Base-by-base conservation (phyloP, 139 green algal genomes). In the Penium margaritaceum region DNA sequence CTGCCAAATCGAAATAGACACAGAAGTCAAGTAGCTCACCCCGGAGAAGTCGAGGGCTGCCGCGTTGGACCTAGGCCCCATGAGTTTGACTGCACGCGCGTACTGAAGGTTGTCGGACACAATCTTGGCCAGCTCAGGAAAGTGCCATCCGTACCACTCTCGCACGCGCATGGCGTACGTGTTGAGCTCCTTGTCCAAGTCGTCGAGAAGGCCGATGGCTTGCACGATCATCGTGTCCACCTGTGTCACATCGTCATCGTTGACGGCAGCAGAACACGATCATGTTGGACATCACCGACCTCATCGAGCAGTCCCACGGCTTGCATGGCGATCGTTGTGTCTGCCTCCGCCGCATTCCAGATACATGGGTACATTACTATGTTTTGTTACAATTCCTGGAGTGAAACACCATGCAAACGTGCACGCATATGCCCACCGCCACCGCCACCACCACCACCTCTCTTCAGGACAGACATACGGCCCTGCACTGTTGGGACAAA, bases 131-230 rank as follows among this genome's bases (percentile, higher is more conserved):
- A 98, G 95, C 87, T 99, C 95, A 0, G 95, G 95, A 83, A 96
- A 99, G 85, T 99, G 95, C 95, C 95, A 99, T 76, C 95, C 95
- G 81, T 98, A 99, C 95, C 95, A 99, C 85, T 99, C 95, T 5
- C 94, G 84, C 72, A 97, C 92, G 46, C 95, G 87, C 95, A 99
- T 99, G 36, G 92, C 91, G 84, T 98, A 99, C n/a, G 94, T 98
- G 89, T 99, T 99, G 32, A 99, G 89, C 86, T 99, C 95, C 90
- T 99, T 99, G 84, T 99, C 95, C 74, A 99, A 78, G 54, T 97
- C 93, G 71, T 99, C 95, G 70, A 99, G 81, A 76, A 99, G 84
- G 14, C 89, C 94, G 55, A 99, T 98, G 54, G 95, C 95, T 78
- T 97, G 92, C 39, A 95, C 86, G 63, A 93, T 90, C 90, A 93